phyloP scores from a whole-genome alignment of 805 yeast species.

The Teunomyces lycoperdinae region DNA sequence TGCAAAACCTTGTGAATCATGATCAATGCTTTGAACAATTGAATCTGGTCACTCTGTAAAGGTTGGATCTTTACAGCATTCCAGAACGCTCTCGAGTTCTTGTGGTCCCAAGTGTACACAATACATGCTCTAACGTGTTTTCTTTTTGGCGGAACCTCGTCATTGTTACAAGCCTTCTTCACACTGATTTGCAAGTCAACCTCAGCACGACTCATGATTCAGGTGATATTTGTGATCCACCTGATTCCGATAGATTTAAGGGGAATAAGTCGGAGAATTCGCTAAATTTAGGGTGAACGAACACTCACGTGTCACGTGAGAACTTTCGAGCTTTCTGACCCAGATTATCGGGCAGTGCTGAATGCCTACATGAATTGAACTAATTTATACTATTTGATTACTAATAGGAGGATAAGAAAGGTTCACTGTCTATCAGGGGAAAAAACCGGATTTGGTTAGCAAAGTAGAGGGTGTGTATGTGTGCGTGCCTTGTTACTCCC shows the following conservation, averaged over 20 bases:
- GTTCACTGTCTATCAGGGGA: background rate
- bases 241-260: background rate
- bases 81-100: slow-evolving; percentile 82
- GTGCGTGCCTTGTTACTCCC: too few relatives aligned
- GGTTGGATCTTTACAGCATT: slow-evolving; percentile 76
- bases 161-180: slow-evolving; percentile 81
- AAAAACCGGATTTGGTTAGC: background rate
- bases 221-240: background rate
- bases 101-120: slow-evolving; percentile 95
- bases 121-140: slow-evolving; percentile 95
- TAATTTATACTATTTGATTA: background rate
- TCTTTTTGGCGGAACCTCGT: slow-evolving; percentile 90
- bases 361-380: background rate
- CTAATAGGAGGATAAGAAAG: background rate
- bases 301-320: background rate
- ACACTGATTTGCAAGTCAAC: slow-evolving; percentile 51
- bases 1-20: slow-evolving; percentile 90
- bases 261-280: background rate
- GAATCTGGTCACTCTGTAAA: slow-evolving; percentile 76
- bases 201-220: slow-evolving; percentile 43
- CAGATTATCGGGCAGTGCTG: background rate
- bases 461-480: background rate
- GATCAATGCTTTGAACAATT: slow-evolving; percentile 80
- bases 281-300: slow-evolving; percentile 1
- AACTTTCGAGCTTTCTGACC: background rate